These are phyloP conservation scores for Yamadazyma siamensis DNA, from an alignment of 1,139 yeast species.

Conservation along the genomic window DNA sequence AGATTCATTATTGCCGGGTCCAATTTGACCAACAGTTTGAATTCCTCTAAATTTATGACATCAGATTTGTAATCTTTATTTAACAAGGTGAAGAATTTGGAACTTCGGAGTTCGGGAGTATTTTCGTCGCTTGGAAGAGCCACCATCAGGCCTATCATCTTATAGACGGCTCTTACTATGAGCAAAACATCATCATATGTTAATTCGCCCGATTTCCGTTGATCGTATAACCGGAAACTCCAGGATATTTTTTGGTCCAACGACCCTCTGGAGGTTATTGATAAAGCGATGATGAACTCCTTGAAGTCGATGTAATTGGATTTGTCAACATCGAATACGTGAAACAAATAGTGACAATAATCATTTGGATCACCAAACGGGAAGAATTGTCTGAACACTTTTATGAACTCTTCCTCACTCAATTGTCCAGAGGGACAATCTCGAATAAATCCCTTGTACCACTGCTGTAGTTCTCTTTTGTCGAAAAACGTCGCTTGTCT, in stretches of 20 bases:
- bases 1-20: conserved; percentile 85
- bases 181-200: conserved; percentile 74
- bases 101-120: conserved; percentile 85
- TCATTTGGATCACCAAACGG: conserved; percentile 98
- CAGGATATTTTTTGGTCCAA: conserved; percentile 81
- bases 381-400: conserved; percentile 92
- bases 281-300: conserved; percentile 86
- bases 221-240: conserved; percentile 87
- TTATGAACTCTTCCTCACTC: conserved; percentile 82
- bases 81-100: conserved; percentile 72
- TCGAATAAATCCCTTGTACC: conserved; percentile 94
- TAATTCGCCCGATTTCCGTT: conserved; percentile 72
- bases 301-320: conserved; percentile 85
- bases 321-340: conserved; percentile 81
- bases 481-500: conserved; percentile 90
- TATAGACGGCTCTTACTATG: conserved; percentile 81
- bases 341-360: conserved; percentile 84
- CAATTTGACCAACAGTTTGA: conserved; percentile 72
- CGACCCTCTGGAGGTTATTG: conserved; percentile 86
- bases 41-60: conserved; percentile 70
- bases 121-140: conserved; percentile 86
- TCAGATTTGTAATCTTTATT: conserved; percentile 68
- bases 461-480: conserved; percentile 90
- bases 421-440: conserved; percentile 94
- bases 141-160: conserved; percentile 96